Percentiles rank a stretch among this genome's conserved stretches.
Evolutionary conservation across 768 basidiomycete genomes (phyloP).

Genomic region (Calocybe cyanea): DNA sequence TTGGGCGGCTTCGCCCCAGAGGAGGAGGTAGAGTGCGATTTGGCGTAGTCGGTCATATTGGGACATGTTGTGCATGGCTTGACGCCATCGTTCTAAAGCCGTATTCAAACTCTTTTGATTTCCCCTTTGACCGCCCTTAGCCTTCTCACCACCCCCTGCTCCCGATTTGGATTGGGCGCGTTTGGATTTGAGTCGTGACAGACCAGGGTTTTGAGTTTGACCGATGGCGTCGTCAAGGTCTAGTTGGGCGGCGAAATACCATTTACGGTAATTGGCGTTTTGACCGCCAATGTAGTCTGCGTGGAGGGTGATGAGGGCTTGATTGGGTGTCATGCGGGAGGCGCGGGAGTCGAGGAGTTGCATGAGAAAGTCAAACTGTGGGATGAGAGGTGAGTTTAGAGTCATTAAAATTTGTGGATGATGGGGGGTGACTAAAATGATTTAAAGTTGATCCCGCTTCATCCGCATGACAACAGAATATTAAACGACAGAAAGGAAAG

Average conservation of each 20-base stretch:
- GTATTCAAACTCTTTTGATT: slow-evolving; percentile 68
- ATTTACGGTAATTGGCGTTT: slow-evolving; percentile 98
- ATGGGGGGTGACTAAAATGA: no score
- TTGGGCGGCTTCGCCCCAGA: slow-evolving; percentile 98
- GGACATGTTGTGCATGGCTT: slow-evolving; percentile 98
- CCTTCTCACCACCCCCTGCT: slow-evolving; percentile 12
- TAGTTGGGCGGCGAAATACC: slow-evolving; percentile 99
- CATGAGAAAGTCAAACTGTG: slow-evolving; percentile 97
- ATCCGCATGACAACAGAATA: no score
- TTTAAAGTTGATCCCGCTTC: no score
- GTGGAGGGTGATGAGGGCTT: slow-evolving; percentile 91
- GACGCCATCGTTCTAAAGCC: slow-evolving; percentile 90
- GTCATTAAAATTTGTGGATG: no score
- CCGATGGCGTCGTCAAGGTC: slow-evolving; percentile 98
- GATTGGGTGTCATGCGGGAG: slow-evolving; percentile 95
- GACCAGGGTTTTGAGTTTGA: slow-evolving; percentile 85
- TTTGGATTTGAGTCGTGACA: slow-evolving; percentile 77
- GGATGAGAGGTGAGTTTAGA: no score
- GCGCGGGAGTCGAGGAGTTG: slow-evolving; percentile 94
- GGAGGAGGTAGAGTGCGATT: slow-evolving; percentile 90
- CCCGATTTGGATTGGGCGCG: slow-evolving; percentile 46
- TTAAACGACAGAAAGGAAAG: no score
- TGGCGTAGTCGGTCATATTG: slow-evolving; percentile 97
- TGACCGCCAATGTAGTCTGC: slow-evolving; percentile 99
- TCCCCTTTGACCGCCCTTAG: no score